A percentile compares a stretch with the other conserved stretches of the same genome.
Conservation (phyloP, 768 basidiomycete species). For the Leccinum ochraceum region DNA sequence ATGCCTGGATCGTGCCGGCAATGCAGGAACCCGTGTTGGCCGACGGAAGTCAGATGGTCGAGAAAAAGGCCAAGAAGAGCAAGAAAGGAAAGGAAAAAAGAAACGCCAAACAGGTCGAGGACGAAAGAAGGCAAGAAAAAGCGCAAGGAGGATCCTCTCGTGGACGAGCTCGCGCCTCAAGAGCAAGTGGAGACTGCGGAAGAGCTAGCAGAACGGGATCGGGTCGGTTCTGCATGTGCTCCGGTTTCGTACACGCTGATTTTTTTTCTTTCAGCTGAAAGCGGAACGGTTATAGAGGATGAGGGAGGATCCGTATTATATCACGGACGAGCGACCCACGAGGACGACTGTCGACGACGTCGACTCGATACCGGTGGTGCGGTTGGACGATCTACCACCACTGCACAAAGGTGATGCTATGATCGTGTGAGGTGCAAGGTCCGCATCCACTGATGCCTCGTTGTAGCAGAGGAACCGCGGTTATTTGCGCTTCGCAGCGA, state of each 20-base stretch:
- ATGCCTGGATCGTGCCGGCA: constrained; percentile 80
- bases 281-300: constrained; percentile 74
- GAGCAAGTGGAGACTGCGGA: constrained; percentile 55
- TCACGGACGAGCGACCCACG: constrained; percentile 61
- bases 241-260: constrained; percentile 2
- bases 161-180: constrained; percentile 40
- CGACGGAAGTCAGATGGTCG: constrained; percentile 39
- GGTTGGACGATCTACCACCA: constrained; percentile 68
- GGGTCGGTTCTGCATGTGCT: constrained; percentile 44
- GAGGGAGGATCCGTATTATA: constrained; percentile 90
- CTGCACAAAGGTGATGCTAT: constrained; percentile 32
- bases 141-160: constrained; percentile 27
- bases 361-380: constrained; percentile 92
- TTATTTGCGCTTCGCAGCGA: constrained; percentile 48
- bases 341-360: constrained; percentile 54
- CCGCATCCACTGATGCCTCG: constrained; percentile 26
- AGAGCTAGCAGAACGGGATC: constrained; percentile 59
- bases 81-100: constrained; percentile 52
- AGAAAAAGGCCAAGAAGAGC: constrained; percentile 43
- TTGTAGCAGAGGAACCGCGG: constrained; percentile 34
- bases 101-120: constrained; percentile 26
- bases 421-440: background rate
- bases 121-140: constrained; percentile 48
- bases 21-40: constrained; percentile 34
- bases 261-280: constrained; percentile 54